These are phyloP conservation scores for Moringa oleifera DNA, from an alignment of 345 rosid species.

Conservation along the genomic window DNA sequence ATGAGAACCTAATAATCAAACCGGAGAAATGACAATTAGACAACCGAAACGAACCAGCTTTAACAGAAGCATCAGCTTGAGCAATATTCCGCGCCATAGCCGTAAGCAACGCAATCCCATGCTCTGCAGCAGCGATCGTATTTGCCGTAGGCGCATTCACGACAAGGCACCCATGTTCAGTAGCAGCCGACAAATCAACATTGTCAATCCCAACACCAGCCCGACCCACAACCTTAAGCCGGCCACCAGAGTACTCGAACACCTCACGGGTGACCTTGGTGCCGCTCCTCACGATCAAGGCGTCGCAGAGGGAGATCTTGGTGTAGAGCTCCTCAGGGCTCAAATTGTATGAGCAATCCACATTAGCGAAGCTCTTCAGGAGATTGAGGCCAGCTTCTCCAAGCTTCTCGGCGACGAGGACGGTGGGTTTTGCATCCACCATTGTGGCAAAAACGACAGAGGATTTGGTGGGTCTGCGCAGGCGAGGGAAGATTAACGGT, in stretches of 20 bases:
- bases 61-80: slow-evolving; percentile 52
- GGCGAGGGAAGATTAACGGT: not conserved
- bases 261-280: slow-evolving; percentile 47
- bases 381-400: slow-evolving; percentile 38
- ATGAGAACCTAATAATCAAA: not conserved
- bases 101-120: slow-evolving; percentile 45
- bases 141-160: slow-evolving; percentile 55
- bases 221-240: slow-evolving; percentile 52
- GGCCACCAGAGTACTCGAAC: slow-evolving; percentile 45
- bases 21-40: not conserved
- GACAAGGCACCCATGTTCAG: slow-evolving; percentile 53
- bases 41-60: slow-evolving; percentile 36
- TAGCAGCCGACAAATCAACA: slow-evolving; percentile 50
- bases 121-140: slow-evolving; percentile 53
- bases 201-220: slow-evolving; percentile 61
- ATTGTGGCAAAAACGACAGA: slow-evolving; percentile 1
- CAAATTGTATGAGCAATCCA: slow-evolving; percentile 49
- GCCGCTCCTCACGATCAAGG: slow-evolving; percentile 50
- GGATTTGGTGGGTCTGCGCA: not conserved
- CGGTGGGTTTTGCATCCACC: slow-evolving; percentile 34
- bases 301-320: slow-evolving; percentile 52
- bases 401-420: slow-evolving; percentile 50
- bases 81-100: slow-evolving; percentile 52
- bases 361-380: slow-evolving; percentile 35
- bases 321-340: slow-evolving; percentile 50